Evolutionary conservation across 1,139 yeast species (phyloP), one percentile per base, ranked within the genome.

Genomic region (Saccharomycopsis hybrid): DNA sequence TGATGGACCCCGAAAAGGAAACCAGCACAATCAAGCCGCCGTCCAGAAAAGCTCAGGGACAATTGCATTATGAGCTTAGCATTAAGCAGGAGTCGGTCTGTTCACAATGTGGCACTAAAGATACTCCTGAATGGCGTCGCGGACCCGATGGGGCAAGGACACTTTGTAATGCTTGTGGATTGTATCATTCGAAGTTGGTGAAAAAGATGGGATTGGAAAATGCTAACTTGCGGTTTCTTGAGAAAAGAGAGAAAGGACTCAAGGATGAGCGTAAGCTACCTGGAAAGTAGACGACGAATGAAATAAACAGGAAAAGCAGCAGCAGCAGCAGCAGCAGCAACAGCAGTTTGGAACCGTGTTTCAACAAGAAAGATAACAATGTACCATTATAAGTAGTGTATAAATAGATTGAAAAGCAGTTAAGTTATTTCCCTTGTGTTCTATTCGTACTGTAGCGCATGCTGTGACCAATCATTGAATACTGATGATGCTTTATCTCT

Each of bases 51-150:
- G 54, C 54, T 3, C 54, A 51, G 38, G 54, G 54, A 2, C 54
- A 51, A 25, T 33, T 51, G 29, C 52, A 51, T 36, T 44, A 39
- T 5, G 54, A 49, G 27, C 38, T 51, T 5, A 51, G 54, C 39
- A 37, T 43, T 18, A 48, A 49, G 31, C 48, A 44, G 18, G 41
- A 41, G n/a, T 29, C 44, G 27, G 24, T 36, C 4, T 77, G 82
- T 54, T 61, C 62, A 40, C 80, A 76, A 56, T 85, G 95, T 65
- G 86, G 86, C 1, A 80, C 85, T 24, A 75, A 79, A 4, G 83
- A 80, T 49, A 85, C 94, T 0, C 92, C 94, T 1, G 94, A 85
- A 63, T 85, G 94, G 94, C 73, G 94, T 60, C 69, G 86, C 50
- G 94, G 94, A 0, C 94, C 92, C 1, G 78, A 80, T 54, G 90